Evolutionary conservation across 2,329 filamentous ascomycete genomes (phyloP).

Genomic region (Polychaeton citri): DNA sequence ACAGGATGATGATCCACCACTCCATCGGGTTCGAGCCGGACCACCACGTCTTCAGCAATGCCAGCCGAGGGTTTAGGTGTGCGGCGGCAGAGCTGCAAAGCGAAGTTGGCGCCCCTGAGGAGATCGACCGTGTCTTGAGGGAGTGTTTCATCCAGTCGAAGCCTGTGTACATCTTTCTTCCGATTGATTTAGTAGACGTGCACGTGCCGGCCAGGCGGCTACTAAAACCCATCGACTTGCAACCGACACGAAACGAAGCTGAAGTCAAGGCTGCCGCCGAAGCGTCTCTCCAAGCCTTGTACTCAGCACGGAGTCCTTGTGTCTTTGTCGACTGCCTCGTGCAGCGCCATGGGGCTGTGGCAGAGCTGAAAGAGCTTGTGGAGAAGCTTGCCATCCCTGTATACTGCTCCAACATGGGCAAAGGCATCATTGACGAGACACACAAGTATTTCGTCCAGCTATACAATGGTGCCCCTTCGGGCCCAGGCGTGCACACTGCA

Average conservation of each 20-base stretch:
- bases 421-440: conserved; percentile 29
- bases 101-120: conserved; percentile 23
- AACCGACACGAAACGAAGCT: conserved; percentile 16
- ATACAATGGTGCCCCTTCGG: conserved; percentile 27
- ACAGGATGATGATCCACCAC: conserved; percentile 33
- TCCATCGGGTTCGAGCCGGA: conserved; percentile 28
- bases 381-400: conserved; percentile 23
- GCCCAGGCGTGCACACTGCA: conserved; percentile 23
- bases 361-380: conserved; percentile 22
- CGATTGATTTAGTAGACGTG: conserved; percentile 24
- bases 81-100: conserved; percentile 30
- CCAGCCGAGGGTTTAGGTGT: conserved; percentile 23
- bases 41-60: conserved; percentile 29
- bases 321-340: conserved; percentile 27
- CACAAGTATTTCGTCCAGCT: conserved; percentile 26
- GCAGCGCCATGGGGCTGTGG: conserved; percentile 23
- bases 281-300: conserved; percentile 21
- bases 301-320: conserved; percentile 22
- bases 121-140: conserved; percentile 31
- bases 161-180: conserved; percentile 33
- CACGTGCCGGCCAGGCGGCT: conserved; percentile 26
- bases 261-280: conserved; percentile 17
- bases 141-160: conserved; percentile 29
- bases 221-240: conserved; percentile 23
- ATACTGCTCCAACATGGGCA: conserved; percentile 29